Conservation (phyloP, 257 asterid genomes). For the Verbena officinalis region DNA sequence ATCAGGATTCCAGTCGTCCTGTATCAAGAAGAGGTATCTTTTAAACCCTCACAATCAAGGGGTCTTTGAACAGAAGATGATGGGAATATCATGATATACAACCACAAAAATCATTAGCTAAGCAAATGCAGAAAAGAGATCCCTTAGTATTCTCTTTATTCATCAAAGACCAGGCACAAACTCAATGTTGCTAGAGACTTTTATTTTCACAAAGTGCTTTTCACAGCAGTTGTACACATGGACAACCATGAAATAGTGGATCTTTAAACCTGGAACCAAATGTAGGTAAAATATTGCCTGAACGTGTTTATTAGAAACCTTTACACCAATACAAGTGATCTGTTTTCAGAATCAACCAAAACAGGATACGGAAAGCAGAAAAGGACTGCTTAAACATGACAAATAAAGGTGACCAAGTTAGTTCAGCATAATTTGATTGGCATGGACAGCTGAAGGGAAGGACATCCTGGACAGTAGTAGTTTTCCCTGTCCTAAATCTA, state of each 20-base stretch:
- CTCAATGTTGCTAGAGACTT: slow-evolving; percentile 1
- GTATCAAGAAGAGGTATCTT: slow-evolving; percentile 32
- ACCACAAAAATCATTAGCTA: background rate
- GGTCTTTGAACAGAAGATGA: background rate
- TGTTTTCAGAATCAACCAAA: slow-evolving; percentile 15
- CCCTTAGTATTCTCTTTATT: slow-evolving; percentile 7
- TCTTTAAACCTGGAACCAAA: slow-evolving; percentile 16
- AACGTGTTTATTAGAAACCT: slow-evolving; percentile 3
- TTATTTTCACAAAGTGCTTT: slow-evolving; percentile 8
- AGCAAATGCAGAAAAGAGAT: background rate
- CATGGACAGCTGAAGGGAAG: slow-evolving; percentile 11
- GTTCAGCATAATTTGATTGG: slow-evolving; percentile 5
- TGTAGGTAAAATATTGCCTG: slow-evolving; percentile 10
- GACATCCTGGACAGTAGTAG: background rate
- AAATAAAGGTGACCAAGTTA: slow-evolving; percentile 10
- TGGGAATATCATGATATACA: background rate
- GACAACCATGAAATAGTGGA: slow-evolving; percentile 13
- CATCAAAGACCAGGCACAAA: slow-evolving; percentile 12
- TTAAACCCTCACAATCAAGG: slow-evolving; percentile 12
- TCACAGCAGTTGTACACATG: slow-evolving; percentile 13
- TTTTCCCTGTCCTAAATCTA: slow-evolving; percentile 13
- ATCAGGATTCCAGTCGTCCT: slow-evolving; percentile 99
- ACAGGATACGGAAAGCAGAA: background rate
- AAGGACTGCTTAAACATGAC: slow-evolving; percentile 3
- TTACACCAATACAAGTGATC: background rate